Evolutionary conservation across 805 yeast genomes (phyloP), one percentile per base, ranked within the genome.

Genomic region (Pichia deserticola): DNA sequence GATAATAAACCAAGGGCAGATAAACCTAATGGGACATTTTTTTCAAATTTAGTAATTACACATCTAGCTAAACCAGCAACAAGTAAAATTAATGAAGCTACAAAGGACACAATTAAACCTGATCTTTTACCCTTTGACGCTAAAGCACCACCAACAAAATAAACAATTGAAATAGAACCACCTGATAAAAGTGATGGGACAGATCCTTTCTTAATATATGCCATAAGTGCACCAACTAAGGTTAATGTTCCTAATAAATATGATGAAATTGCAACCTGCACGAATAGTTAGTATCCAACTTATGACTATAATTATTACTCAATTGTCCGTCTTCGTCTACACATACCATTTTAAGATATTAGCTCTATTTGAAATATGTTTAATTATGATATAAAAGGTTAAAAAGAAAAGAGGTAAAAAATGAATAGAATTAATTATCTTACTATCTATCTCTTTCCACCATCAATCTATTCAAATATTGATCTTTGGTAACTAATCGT

Each of bases 131-230:
- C 86, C 48, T 82, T 70, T 55, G 78, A 76, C 53, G 89, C 70
- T 56, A 90, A 73, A 66, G 88, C 86, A 15, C 95, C 92, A 3
- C 89, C 82, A 51, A 72, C 61, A n/a, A 84, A 86, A 62, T 77
- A 86, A 30, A 79, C 61, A 3, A 77, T 70, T 12, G 85, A 74
- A 54, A 86, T 71, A 1, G 81, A 66, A 9, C 78, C 55, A 38
- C 97, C 97, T 1, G 92, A 96, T 44, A 80, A 68, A 48, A 90
- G 73, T 0, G 96, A 88, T 27, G 95, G 95, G 36, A 83, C 61
- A 2, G 96, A 86, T 11, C 84, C 78, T 58, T 85, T 84, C 47
- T 81, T 80, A 48, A 58, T 55, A 47, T 60, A 67, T 4, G 68
- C 71, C 57, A 62, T 57, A 29, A 59, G 41, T 33, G 70, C 69